Evolutionary conservation across 73 alveolate genomes (phyloP).

Genomic region (Symbiodinium natans): DNA sequence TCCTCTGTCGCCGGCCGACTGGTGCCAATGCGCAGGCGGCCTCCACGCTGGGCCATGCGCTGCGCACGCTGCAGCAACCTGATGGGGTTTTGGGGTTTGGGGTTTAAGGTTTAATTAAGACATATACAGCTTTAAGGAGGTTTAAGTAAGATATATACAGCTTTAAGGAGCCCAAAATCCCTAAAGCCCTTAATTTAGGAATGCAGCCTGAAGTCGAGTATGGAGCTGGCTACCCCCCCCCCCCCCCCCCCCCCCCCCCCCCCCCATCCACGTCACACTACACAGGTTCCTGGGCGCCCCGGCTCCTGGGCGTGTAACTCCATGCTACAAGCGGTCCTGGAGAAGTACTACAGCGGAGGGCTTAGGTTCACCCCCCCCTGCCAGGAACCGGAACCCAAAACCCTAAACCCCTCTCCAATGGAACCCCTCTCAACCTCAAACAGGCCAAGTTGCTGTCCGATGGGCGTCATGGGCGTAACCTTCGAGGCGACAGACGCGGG

Average conservation of each 20-base stretch:
- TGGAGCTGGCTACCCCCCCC: no score
- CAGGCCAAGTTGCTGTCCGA: conserved; percentile 39
- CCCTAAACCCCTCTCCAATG: not conserved
- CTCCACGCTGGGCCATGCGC: conserved; percentile 71
- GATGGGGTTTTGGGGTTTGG: no score
- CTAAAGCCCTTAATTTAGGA: no score
- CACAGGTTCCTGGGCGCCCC: no score
- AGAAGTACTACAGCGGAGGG: no score
- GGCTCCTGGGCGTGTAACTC: no score
- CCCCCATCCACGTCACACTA: no score
- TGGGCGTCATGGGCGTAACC: conserved; percentile 92
- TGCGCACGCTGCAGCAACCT: conserved; percentile 81
- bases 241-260: no score
- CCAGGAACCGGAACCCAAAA: not conserved
- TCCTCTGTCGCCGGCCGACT: not conserved
- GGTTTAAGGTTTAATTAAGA: no score
- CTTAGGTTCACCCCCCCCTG: no score
- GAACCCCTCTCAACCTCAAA: not conserved
- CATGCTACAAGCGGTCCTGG: no score
- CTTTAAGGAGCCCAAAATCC: not conserved
- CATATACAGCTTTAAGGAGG: not conserved
- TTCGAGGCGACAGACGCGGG: conserved; percentile 86
- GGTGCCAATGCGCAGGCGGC: conserved; percentile 45
- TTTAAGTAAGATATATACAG: not conserved
- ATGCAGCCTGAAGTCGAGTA: no score